Evolutionary conservation across 345 rosid genomes (phyloP).

Genomic region (Aethionema arabicum): DNA sequence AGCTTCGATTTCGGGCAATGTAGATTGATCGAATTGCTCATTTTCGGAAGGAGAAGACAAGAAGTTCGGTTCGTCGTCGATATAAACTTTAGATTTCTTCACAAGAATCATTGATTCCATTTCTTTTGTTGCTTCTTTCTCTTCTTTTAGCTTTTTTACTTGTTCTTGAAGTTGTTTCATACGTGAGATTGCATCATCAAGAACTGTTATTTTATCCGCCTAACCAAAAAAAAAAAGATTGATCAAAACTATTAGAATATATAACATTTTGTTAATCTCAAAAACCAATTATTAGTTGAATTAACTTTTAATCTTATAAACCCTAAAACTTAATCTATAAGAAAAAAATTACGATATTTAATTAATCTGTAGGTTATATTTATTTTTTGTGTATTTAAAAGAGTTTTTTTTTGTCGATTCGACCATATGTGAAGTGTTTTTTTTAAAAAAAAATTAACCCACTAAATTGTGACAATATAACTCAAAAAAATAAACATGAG

Average conservation of each 20-base stretch:
- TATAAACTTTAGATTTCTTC: slow-evolving; percentile 48
- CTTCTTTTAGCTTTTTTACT: slow-evolving; percentile 55
- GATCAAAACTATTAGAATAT: too few species aligned
- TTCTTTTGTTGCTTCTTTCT: slow-evolving; percentile 45
- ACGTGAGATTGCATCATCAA: slow-evolving; percentile 63
- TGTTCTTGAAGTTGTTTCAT: slow-evolving; percentile 69
- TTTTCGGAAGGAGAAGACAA: slow-evolving; percentile 32
- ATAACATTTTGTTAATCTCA: background rate
- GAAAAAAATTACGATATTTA: too few species aligned
- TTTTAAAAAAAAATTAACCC: too few species aligned
- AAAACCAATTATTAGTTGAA: background rate
- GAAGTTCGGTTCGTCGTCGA: slow-evolving; percentile 37
- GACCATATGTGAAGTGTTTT: too few species aligned
- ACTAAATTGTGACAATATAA: too few species aligned
- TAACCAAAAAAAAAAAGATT: slow-evolving; percentile 24
- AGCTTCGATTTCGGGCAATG: slow-evolving; percentile 66
- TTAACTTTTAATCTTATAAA: background rate
- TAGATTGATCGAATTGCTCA: slow-evolving; percentile 35
- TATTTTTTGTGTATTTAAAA: too few species aligned
- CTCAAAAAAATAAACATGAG: too few species aligned
- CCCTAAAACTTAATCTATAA: too few species aligned
- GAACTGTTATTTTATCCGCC: slow-evolving; percentile 72
- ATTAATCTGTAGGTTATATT: too few species aligned
- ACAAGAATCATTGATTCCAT: slow-evolving; percentile 52
- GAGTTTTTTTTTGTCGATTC: too few species aligned